These are phyloP conservation scores for Amesomyces nigricolor DNA, from an alignment of 2,329 filamentous ascomycete genomes.

Conservation along the genomic window DNA sequence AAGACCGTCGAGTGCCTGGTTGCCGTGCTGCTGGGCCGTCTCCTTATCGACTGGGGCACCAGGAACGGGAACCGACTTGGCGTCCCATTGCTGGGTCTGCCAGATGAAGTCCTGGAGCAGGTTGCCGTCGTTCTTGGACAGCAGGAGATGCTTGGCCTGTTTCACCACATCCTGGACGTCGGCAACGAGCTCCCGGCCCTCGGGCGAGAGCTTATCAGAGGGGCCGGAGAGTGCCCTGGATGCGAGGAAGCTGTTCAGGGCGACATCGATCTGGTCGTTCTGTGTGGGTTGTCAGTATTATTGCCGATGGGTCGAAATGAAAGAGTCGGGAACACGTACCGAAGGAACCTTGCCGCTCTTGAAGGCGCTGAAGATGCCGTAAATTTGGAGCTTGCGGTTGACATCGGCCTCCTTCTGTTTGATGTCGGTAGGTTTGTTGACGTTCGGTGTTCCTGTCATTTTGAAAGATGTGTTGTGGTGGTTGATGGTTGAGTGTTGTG, in stretches of 20 bases:
- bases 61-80: conserved; percentile 56
- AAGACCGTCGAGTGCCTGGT: conserved; percentile 77
- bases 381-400: conserved; percentile 90
- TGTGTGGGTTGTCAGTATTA: conserved; percentile 31
- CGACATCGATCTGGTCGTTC: conserved; percentile 95
- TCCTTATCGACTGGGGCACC: conserved; percentile 68
- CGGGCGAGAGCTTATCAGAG: conserved; percentile 69
- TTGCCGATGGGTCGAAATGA: background rate
- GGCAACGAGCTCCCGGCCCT: conserved; percentile 71
- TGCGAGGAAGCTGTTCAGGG: conserved; percentile 78
- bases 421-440: conserved; percentile 69
- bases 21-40: conserved; percentile 72
- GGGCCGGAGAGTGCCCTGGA: conserved; percentile 66
- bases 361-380: conserved; percentile 84
- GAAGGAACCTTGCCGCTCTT: conserved; percentile 85
- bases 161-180: conserved; percentile 77
- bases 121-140: conserved; percentile 94
- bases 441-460: conserved; percentile 32
- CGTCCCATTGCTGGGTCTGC: conserved; percentile 73
- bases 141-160: conserved; percentile 74
- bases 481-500: background rate
- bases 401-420: conserved; percentile 80
- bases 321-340: conserved; percentile 43
- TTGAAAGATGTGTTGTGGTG: conserved; percentile 5
- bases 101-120: conserved; percentile 95